Percentiles rank a stretch among this genome's conserved stretches.
phyloP scores from a whole-genome alignment of 768 basidiomycete species.

The Macrolepiota fuliginosa region DNA sequence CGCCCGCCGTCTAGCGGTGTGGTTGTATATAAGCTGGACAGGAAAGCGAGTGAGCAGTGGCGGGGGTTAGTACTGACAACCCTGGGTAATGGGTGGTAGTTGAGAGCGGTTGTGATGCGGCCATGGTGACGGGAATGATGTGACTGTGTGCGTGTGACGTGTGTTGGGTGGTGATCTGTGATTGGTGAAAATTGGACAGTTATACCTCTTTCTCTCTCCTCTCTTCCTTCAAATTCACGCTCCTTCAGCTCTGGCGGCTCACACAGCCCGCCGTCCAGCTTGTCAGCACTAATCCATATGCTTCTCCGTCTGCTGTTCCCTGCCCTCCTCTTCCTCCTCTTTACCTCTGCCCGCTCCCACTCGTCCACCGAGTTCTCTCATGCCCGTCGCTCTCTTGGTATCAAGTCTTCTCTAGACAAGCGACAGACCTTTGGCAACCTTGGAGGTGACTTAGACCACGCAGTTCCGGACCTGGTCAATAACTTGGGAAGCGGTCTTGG shows the following conservation, averaged over 20 bases:
- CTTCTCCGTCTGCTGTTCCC: constrained; percentile 26
- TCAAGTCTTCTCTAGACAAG: neutral
- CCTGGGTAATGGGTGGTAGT: no score
- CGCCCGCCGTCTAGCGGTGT: neutral
- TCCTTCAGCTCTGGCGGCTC: constrained; percentile 34
- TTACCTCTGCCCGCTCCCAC: constrained; percentile 31
- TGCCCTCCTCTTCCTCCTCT: constrained; percentile 26
- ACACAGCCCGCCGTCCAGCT: constrained; percentile 24
- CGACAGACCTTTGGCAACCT: constrained; percentile 6
- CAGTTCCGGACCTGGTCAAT: neutral
- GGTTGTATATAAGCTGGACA: no score
- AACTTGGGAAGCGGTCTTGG: neutral
- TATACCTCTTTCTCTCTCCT: constrained; percentile 8
- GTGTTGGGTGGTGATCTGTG: constrained; percentile 3
- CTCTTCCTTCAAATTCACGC: constrained; percentile 26
- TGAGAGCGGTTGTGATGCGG: no score
- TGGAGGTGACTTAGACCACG: neutral
- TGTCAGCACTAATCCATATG: constrained; percentile 28
- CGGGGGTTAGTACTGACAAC: neutral
- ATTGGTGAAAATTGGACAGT: neutral
- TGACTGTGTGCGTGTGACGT: constrained; percentile 6
- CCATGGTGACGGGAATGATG: constrained; percentile 1
- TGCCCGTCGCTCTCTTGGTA: constrained; percentile 31
- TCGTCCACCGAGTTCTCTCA: constrained; percentile 31
- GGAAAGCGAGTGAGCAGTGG: neutral